Evolutionary conservation across 345 rosid genomes (phyloP).

Genomic region (Corchorus olitorius): DNA sequence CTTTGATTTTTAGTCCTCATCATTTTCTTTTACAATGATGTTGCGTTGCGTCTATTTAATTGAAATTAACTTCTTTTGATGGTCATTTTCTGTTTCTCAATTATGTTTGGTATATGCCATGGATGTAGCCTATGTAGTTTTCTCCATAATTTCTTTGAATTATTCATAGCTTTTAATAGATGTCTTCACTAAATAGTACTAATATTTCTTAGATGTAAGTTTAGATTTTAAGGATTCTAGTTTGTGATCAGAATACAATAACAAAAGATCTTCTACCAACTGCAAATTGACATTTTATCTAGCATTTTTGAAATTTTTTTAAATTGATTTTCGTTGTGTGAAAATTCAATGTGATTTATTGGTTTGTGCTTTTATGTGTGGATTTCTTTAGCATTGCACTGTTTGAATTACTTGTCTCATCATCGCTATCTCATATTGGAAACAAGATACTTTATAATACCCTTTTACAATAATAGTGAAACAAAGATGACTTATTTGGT

Average conservation of each 20-base stretch:
- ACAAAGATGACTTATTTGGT: constrained; percentile 4
- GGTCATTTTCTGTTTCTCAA: neutral
- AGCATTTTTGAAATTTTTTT: neutral
- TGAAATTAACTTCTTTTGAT: neutral
- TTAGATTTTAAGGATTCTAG: neutral
- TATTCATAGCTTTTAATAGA: neutral
- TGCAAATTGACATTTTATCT: constrained; percentile 5
- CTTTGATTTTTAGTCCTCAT: neutral
- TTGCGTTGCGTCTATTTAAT: neutral
- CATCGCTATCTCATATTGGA: neutral
- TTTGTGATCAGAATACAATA: neutral
- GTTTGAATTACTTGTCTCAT: neutral
- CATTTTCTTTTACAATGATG: neutral
- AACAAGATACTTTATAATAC: neutral
- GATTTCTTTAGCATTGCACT: neutral
- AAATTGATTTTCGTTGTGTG: neutral
- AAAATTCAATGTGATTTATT: neutral
- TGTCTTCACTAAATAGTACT: neutral
- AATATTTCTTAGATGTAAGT: neutral
- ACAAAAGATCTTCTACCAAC: neutral
- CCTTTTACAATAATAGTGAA: neutral
- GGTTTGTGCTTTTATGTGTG: neutral
- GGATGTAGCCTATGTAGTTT: neutral
- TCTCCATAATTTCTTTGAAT: neutral
- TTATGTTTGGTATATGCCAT: neutral